Base-by-base conservation (phyloP, 306 rosid genomes). In the Pachyrhizus erosus region DNA sequence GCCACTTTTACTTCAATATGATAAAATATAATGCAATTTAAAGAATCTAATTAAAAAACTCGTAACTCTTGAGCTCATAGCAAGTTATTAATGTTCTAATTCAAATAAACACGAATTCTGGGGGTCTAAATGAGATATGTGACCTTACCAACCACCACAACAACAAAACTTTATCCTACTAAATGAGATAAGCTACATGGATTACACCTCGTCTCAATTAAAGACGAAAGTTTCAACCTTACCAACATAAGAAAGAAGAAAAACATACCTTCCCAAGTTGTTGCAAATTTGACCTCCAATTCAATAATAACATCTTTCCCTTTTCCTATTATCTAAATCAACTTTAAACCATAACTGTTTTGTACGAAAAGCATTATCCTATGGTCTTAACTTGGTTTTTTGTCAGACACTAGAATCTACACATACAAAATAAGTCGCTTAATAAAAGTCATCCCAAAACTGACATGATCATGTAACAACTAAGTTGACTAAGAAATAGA, bases 391-490 rank as follows among this genome's bases (percentile, higher is more conserved):
- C 68, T 20, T 33, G 21, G 20, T 64, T 40, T 37, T 51, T 17
- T 10, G 29, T 73, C 24, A 24, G 43, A 54, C 37, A 68, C 3
- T 55, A 20, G 2, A 76, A 51, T 39, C 42, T 12, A 34, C 20
- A 34, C 54, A 21, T 31, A 23, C 11, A 33, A 62, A 31, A 43
- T 34, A 54, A 73, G 57, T 62, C 64, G 78, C 82, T 31, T 42
- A 58, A 23, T 70, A 66, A 49, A 49, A 75, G 26, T 20, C 45
- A 81, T 33, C 83, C 73, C 14, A 57, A 70, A 34, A 70, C 29
- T 80, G 46, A 52, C 46, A 43, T 0, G 77, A 46, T 39, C 0
- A 65, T n/a, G 17, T 0, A 66, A 57, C 3, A 42, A 67, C 20
- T 3, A 54, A 65, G 31, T n/a, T 7, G 18, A 40, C 26, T 42